A percentile compares a stretch with the other conserved stretches of the same genome.
Evolutionary conservation across 2,329 filamentous ascomycete species (phyloP).

Genomic region (Aspergillus chevalieri): DNA sequence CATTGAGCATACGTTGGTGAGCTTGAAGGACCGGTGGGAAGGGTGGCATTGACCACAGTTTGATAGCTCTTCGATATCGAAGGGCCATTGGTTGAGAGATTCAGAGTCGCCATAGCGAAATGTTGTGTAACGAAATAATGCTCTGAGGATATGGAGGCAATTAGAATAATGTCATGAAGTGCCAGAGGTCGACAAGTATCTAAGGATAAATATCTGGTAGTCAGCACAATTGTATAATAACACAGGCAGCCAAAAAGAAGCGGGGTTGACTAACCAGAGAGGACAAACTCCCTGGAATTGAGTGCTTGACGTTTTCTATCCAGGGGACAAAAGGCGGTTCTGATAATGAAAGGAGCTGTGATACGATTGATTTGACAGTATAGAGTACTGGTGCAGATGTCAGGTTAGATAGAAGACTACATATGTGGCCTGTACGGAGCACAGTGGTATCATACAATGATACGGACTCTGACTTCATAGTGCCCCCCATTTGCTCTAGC

Average conservation of each 20-base stretch:
- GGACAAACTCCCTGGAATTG: no score
- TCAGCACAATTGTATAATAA: not conserved
- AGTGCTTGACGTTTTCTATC: no score
- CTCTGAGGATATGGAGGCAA: not conserved
- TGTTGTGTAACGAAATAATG: not conserved
- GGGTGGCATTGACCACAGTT: conserved; percentile 57
- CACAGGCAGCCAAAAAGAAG: not conserved
- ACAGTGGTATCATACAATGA: not conserved
- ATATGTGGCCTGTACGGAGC: not conserved
- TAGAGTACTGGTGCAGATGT: no score
- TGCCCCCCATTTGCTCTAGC: not conserved
- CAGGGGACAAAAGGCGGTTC: no score
- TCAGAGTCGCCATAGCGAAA: conserved; percentile 65
- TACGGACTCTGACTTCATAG: not conserved
- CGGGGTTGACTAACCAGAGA: no score
- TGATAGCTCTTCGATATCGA: conserved; percentile 74
- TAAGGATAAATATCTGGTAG: no score
- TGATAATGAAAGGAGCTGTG: no score
- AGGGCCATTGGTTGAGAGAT: conserved; percentile 70
- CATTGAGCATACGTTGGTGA: conserved; percentile 86
- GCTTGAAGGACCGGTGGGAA: conserved; percentile 51
- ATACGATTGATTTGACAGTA: no score
- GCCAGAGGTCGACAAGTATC: not conserved
- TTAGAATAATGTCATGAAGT: not conserved
- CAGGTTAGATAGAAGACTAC: no score